phyloP scores from a whole-genome alignment of 768 basidiomycete genomes.

The Phylloporus arenicola region DNA sequence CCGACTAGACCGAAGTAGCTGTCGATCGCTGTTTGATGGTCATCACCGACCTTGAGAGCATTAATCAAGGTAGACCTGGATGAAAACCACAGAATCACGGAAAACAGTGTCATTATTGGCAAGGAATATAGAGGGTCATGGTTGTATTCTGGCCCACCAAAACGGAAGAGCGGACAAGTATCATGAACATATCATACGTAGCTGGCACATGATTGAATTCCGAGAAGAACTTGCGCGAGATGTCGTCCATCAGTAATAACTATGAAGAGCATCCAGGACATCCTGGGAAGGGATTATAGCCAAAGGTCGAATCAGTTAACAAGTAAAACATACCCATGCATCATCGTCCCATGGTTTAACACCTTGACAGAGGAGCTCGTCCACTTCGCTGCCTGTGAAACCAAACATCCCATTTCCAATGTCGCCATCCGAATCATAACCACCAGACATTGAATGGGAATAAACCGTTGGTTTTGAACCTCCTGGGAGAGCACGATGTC shows the following conservation, averaged over 20 bases:
- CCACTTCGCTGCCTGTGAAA: conserved; percentile 31
- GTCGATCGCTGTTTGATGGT: too few relatives aligned
- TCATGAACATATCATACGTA: background rate
- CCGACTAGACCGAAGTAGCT: too few relatives aligned
- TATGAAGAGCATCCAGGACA: conserved; percentile 8
- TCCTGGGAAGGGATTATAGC: conserved; percentile 8
- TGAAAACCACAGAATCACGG: background rate
- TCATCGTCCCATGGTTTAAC: conserved; percentile 46
- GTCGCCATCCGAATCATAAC: background rate
- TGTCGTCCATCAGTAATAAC: background rate
- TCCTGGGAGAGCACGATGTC: background rate
- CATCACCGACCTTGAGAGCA: too few relatives aligned
- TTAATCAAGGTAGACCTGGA: background rate
- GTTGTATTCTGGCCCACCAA: too few relatives aligned
- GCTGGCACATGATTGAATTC: background rate
- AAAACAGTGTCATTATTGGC: background rate
- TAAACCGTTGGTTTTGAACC: background rate
- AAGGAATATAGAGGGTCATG: too few relatives aligned
- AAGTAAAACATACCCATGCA: conserved; percentile 29
- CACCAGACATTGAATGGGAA: background rate
- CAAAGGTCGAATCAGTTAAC: background rate
- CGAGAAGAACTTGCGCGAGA: background rate
- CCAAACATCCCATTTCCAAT: conserved; percentile 1
- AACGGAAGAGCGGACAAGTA: too few relatives aligned
- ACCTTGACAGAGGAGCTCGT: conserved; percentile 35